phyloP scores from a whole-genome alignment of 139 green algal genomes.

The Tetradesmus obliquus region DNA sequence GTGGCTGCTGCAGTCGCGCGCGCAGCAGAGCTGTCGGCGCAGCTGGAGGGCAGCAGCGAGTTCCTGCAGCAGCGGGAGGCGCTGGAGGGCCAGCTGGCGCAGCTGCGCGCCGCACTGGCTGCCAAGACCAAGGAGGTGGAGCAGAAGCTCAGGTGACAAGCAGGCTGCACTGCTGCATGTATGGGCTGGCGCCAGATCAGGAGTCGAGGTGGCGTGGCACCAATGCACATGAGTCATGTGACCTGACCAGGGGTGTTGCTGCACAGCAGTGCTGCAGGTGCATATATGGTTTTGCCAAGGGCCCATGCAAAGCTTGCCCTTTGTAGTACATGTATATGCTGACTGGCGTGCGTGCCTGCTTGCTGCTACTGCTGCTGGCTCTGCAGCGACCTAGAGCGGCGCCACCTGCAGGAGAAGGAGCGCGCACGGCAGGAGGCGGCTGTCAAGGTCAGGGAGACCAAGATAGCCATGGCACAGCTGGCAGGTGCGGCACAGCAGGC shows the following conservation, averaged over 20 bases:
- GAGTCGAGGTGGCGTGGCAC: too few species aligned
- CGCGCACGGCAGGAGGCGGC: constrained; percentile 80
- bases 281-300: neutral
- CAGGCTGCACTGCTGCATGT: neutral
- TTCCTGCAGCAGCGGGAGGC: constrained; percentile 71
- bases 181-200: neutral
- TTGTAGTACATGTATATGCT: neutral
- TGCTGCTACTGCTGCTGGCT: neutral
- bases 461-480: constrained; percentile 76
- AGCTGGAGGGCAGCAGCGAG: constrained; percentile 50
- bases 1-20: constrained; percentile 1
- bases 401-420: constrained; percentile 86
- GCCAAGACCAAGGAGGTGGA: constrained; percentile 55
- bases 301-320: neutral
- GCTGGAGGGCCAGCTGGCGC: constrained; percentile 61
- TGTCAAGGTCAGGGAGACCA: constrained; percentile 80
- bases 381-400: constrained; percentile 81
- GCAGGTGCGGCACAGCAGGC: constrained; percentile 48
- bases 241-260: neutral
- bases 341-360: neutral
- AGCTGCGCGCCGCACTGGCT: constrained; percentile 48
- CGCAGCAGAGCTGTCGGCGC: neutral
- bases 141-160: constrained; percentile 56
- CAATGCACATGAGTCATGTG: too few species aligned
- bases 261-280: neutral